Conservation (phyloP, 768 basidiomycete species). For the Mycena kentingensis region DNA sequence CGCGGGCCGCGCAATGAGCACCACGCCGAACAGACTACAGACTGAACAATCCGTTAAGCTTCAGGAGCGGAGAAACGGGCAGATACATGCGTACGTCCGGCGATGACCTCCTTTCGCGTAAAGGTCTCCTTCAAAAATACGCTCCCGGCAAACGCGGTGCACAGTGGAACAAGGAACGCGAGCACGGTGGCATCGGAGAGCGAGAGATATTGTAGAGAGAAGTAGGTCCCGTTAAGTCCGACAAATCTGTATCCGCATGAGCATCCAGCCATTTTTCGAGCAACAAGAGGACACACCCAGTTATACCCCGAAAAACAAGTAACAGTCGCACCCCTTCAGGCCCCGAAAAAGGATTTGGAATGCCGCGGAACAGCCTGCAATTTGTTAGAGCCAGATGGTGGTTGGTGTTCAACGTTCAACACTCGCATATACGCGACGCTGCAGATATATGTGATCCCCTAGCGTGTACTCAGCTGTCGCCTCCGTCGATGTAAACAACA, state of each 20-base stretch:
- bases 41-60: conserved; percentile 34
- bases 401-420: not conserved
- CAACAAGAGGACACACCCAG: conserved; percentile 40
- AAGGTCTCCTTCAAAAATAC: conserved; percentile 64
- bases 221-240: conserved; percentile 69
- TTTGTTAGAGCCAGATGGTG: conserved; percentile 3
- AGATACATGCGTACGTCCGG: conserved; percentile 49
- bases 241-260: conserved; percentile 56
- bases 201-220: conserved; percentile 71
- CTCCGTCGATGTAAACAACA: not conserved
- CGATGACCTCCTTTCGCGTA: conserved; percentile 55
- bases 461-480: not conserved
- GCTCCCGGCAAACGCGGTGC: conserved; percentile 62
- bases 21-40: conserved; percentile 70
- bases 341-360: conserved; percentile 56
- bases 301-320: conserved; percentile 48
- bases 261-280: not conserved
- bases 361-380: conserved; percentile 37
- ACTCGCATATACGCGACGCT: conserved; percentile 54
- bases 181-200: conserved; percentile 79
- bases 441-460: conserved; percentile 56
- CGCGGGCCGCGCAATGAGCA: conserved; percentile 79
- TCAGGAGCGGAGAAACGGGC: not conserved
- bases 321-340: conserved; percentile 55
- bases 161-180: conserved; percentile 71